These are phyloP conservation scores for Quercus berberidifolia DNA, from an alignment of 306 rosid species.

Conservation along the genomic window DNA sequence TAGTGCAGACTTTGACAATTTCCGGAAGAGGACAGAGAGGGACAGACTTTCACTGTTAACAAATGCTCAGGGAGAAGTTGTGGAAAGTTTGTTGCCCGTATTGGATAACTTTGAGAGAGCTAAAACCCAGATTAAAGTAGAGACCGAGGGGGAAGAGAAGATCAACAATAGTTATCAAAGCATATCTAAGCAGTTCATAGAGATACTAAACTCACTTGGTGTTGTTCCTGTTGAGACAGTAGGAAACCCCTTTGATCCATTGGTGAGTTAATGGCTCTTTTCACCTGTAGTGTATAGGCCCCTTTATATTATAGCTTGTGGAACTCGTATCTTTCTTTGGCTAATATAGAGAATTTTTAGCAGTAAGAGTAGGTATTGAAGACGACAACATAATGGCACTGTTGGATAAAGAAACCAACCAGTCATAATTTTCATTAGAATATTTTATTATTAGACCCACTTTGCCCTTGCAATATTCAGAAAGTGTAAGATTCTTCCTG, in stretches of 20 bases:
- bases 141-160: conserved; percentile 89
- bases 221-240: conserved; percentile 78
- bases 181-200: conserved; percentile 80
- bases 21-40: conserved; percentile 90
- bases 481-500: neutral
- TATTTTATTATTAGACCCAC: neutral
- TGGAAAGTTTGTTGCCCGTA: conserved; percentile 73
- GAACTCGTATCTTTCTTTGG: neutral
- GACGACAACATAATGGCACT: neutral
- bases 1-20: conserved; percentile 95
- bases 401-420: neutral
- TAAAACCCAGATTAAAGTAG: conserved; percentile 78
- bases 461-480: neutral
- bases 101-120: conserved; percentile 99
- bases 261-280: conserved; percentile 57
- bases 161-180: conserved; percentile 90
- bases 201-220: conserved; percentile 71
- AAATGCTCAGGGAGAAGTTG: conserved; percentile 92
- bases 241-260: conserved; percentile 87
- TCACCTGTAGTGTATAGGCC: neutral
- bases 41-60: conserved; percentile 77
- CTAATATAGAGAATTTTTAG: neutral
- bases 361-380: neutral
- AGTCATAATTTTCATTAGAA: neutral
- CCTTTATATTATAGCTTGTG: neutral